Conservation (phyloP, 768 basidiomycete species). For the Fomitopsis serialis region DNA sequence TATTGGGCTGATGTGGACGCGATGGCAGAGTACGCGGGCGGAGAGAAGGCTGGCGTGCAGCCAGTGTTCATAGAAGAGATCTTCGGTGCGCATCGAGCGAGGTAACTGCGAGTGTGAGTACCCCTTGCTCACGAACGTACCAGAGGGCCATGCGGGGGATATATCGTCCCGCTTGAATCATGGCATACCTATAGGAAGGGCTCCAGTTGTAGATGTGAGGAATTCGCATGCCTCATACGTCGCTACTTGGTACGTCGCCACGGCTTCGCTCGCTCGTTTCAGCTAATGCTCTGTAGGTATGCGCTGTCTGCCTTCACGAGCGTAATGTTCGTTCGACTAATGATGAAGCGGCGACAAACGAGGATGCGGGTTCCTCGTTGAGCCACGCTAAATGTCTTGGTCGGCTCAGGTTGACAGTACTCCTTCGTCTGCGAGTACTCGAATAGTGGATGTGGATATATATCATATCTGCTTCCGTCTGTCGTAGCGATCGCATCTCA, state of each 20-base stretch:
- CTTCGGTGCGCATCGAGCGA: slow-evolving; percentile 56
- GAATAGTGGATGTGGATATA: too few relatives aligned
- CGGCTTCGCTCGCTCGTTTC: neutral
- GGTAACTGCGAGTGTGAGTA: neutral
- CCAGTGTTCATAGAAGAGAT: slow-evolving; percentile 89
- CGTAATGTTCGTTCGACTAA: slow-evolving; percentile 71
- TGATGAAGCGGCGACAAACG: slow-evolving; percentile 51
- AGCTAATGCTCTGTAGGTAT: slow-evolving; percentile 52
- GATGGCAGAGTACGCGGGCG: slow-evolving; percentile 77
- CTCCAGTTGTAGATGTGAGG: slow-evolving; percentile 79
- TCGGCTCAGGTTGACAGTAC: too few relatives aligned
- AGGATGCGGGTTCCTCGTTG: slow-evolving; percentile 49
- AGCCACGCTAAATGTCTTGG: too few relatives aligned
- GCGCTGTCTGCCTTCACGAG: slow-evolving; percentile 81
- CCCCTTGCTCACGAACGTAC: neutral
- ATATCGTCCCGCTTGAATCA: slow-evolving; percentile 50
- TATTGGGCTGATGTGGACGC: slow-evolving; percentile 84
- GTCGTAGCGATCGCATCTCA: too few relatives aligned
- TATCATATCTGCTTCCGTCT: too few relatives aligned
- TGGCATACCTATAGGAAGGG: slow-evolving; percentile 82
- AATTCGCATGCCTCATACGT: slow-evolving; percentile 96
- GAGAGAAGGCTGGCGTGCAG: slow-evolving; percentile 66
- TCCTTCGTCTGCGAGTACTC: too few relatives aligned
- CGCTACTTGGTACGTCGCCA: slow-evolving; percentile 71
- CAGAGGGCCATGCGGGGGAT: slow-evolving; percentile 85